A percentile compares a stretch with the other conserved stretches of the same genome.
Conservation (phyloP, 768 basidiomycete species). For the Boletus pseudopeckii region DNA sequence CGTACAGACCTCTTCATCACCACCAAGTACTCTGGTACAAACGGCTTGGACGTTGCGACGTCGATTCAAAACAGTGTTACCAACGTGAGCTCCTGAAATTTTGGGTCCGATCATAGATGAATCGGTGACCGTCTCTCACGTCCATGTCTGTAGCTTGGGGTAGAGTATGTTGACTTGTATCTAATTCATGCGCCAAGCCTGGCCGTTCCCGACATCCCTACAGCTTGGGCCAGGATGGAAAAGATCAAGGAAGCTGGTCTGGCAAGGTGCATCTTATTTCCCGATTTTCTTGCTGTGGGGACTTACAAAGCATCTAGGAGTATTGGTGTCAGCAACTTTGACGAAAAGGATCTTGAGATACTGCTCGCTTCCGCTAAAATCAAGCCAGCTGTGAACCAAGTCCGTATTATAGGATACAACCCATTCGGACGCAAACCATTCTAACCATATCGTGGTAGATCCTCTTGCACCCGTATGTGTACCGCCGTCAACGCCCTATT, state of each 20-base stretch:
- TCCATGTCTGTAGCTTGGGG: constrained; percentile 45
- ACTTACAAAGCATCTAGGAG: constrained; percentile 39
- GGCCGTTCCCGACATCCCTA: constrained; percentile 56
- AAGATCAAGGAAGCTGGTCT: constrained; percentile 52
- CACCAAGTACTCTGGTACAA: constrained; percentile 57
- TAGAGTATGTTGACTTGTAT: constrained; percentile 67
- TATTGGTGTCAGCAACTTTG: constrained; percentile 73
- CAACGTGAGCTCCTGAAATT: constrained; percentile 39
- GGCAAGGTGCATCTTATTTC: constrained; percentile 44
- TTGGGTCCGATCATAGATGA: background rate
- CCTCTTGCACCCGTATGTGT: constrained; percentile 68
- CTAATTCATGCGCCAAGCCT: constrained; percentile 59
- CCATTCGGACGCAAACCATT: background rate
- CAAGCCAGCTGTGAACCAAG: constrained; percentile 68
- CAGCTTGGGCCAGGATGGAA: constrained; percentile 64
- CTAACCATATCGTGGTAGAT: constrained; percentile 42
- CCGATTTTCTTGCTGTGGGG: background rate
- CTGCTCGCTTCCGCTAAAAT: constrained; percentile 59
- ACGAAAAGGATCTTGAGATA: constrained; percentile 48
- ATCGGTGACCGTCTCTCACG: background rate
- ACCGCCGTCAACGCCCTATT: constrained; percentile 47
- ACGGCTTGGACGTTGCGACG: constrained; percentile 49
- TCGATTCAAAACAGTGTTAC: constrained; percentile 56
- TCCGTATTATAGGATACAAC: constrained; percentile 18
- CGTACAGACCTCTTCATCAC: constrained; percentile 62